phyloP scores from a whole-genome alignment of 495 filamentous ascomycete genomes.

The Xylona heveae region DNA sequence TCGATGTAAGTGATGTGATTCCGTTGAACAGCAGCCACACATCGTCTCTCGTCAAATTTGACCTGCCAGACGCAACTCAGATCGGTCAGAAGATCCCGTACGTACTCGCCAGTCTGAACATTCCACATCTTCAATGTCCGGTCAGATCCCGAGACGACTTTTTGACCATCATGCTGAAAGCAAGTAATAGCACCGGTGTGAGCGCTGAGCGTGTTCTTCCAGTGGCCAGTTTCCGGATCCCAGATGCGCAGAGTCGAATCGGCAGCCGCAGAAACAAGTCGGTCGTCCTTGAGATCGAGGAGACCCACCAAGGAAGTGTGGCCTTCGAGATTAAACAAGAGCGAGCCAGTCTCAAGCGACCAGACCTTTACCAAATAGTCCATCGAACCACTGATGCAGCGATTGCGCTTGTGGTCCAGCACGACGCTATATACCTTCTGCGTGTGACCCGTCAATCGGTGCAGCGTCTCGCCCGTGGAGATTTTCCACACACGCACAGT shows the following conservation, averaged over 20 bases:
- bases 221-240: constrained; percentile 87
- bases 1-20: constrained; percentile 87
- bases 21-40: constrained; percentile 90
- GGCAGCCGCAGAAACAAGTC: constrained; percentile 83
- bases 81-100: constrained; percentile 88
- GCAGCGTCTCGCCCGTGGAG: constrained; percentile 76
- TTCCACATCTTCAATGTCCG: constrained; percentile 99
- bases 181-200: constrained; percentile 97
- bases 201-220: constrained; percentile 70
- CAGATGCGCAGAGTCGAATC: constrained; percentile 92
- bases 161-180: constrained; percentile 94
- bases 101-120: constrained; percentile 72
- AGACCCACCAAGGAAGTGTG: constrained; percentile 87
- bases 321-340: constrained; percentile 79
- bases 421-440: constrained; percentile 98
- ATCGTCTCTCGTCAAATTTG: constrained; percentile 86
- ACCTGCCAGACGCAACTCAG: constrained; percentile 96
- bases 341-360: constrained; percentile 76
- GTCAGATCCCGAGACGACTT: constrained; percentile 91
- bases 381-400: constrained; percentile 97
- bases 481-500: constrained; percentile 96
- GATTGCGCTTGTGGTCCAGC: constrained; percentile 72
- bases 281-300: constrained; percentile 67
- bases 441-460: constrained; percentile 70
- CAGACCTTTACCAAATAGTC: constrained; percentile 96